Evolutionary conservation across 257 asterid genomes (phyloP), one percentile per base, ranked within the genome.

Genomic region (Verbascum thapsus): DNA sequence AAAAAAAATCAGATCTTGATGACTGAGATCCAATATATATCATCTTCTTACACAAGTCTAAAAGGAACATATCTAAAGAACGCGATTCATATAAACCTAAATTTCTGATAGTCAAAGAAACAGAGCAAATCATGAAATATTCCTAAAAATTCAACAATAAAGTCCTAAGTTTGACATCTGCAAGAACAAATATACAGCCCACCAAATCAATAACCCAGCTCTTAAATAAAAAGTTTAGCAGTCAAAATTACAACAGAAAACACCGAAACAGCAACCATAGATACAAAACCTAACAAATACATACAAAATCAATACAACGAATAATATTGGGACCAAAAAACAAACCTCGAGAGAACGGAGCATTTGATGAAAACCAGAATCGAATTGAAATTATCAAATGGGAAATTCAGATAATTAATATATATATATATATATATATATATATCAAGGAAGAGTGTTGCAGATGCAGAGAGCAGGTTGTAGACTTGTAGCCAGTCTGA

Each of bases 401-500:
- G 6, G 32, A 26, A 41, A 16, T n/a, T n/a, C 5, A 48, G 18
- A 47, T 15, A 30, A 11, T 26, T 37, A 45, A 56, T 47, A 43
- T n/a, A n/a, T n/a, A n/a, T n/a, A n/a, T n/a, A n/a, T 40, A 48
- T 15, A 15, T 8, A 10, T 7, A 40, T 20, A 19, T 61, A 79
- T 69, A 76, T 54, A 69, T 58, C 44, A n/a, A 83, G 66, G 75
- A 72, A 66, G 83, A 71, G 86, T 68, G 80, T 53, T 73, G 75
- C 77, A 76, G 85, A n/a, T 39, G 23, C 35, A 17, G 42, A 49
- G 57, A n/a, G n/a, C n/a, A n/a, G n/a, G n/a, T n/a, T n/a, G n/a
- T n/a, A n/a, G n/a, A n/a, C n/a, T n/a, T n/a, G n/a, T n/a, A n/a
- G n/a, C n/a, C n/a, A n/a, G n/a, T n/a, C n/a, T n/a, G n/a, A n/a